These are phyloP conservation scores for Lactarius trivialis DNA, from an alignment of 768 basidiomycete species.

Conservation along the genomic window DNA sequence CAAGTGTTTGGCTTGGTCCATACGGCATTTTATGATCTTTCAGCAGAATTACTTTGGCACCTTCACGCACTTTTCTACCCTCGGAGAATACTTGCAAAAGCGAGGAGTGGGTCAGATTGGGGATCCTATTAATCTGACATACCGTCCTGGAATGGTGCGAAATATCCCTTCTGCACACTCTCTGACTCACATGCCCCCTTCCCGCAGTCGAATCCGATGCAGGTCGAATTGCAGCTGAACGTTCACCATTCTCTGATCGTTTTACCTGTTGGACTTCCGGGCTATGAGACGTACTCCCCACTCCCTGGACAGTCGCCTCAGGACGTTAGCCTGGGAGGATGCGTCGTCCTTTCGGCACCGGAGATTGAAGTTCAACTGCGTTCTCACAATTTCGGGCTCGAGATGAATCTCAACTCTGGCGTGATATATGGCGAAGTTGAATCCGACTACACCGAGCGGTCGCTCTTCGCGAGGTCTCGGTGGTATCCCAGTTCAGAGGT, in stretches of 20 bases:
- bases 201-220: constrained; percentile 70
- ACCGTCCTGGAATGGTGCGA: constrained; percentile 69
- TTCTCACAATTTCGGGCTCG: constrained; percentile 70
- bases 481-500: constrained; percentile 28
- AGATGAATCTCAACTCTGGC: constrained; percentile 42
- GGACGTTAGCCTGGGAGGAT: constrained; percentile 43
- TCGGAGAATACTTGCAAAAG: constrained; percentile 77
- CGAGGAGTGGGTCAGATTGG: constrained; percentile 57
- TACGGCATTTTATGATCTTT: constrained; percentile 81
- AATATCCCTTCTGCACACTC: not conserved
- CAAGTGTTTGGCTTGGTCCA: constrained; percentile 79
- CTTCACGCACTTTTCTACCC: constrained; percentile 88
- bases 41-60: constrained; percentile 92
- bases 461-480: constrained; percentile 27
- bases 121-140: constrained; percentile 75
- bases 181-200: not conserved
- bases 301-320: constrained; percentile 23
- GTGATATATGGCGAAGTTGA: constrained; percentile 50
- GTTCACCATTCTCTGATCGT: constrained; percentile 49
- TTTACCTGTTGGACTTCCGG: constrained; percentile 61
- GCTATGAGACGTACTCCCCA: constrained; percentile 40
- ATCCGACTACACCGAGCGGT: constrained; percentile 40
- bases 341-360: constrained; percentile 52
- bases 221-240: constrained; percentile 57
- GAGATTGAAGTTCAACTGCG: constrained; percentile 71